Evolutionary conservation across 176 grass and related monocot genomes (phyloP).

Genomic region (Oryza australiensis): DNA sequence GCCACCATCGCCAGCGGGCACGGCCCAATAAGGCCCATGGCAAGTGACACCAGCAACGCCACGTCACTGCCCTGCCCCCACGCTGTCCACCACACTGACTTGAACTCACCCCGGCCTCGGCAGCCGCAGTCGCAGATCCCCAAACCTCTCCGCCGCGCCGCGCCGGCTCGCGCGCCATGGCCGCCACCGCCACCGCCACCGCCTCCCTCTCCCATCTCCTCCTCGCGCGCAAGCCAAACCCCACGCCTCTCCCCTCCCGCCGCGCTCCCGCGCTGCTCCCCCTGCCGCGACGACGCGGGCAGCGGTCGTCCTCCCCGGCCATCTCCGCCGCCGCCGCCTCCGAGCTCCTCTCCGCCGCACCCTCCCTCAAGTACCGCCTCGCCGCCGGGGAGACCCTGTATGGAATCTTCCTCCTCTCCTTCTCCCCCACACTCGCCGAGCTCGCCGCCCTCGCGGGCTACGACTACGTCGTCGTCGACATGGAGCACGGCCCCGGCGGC

Average conservation of each 20-base stretch:
- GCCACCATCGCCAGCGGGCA: too few relatives aligned
- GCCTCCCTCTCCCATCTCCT: conserved; percentile 32
- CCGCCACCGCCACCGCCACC: conserved; percentile 21
- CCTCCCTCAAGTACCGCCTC: conserved; percentile 67
- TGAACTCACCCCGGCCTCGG: background rate
- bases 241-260: background rate
- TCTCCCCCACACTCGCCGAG: conserved; percentile 78
- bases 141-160: conserved; percentile 8
- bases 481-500: conserved; percentile 91
- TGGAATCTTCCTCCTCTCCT: conserved; percentile 87
- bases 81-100: too few relatives aligned
- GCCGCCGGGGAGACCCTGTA: conserved; percentile 75
- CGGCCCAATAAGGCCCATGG: too few relatives aligned
- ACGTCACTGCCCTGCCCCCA: too few relatives aligned
- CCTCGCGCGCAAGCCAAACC: conserved; percentile 12
- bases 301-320: background rate
- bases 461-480: conserved; percentile 86
- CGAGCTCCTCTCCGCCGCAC: conserved; percentile 26
- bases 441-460: conserved; percentile 83
- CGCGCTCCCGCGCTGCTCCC: background rate
- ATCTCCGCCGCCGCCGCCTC: conserved; percentile 30
- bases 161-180: conserved; percentile 45
- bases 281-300: background rate
- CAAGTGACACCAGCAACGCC: too few relatives aligned
- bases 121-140: conserved; percentile 32